Conservation (phyloP, 192 early-diverging fungal species). For the Piromyces sp. region DNA sequence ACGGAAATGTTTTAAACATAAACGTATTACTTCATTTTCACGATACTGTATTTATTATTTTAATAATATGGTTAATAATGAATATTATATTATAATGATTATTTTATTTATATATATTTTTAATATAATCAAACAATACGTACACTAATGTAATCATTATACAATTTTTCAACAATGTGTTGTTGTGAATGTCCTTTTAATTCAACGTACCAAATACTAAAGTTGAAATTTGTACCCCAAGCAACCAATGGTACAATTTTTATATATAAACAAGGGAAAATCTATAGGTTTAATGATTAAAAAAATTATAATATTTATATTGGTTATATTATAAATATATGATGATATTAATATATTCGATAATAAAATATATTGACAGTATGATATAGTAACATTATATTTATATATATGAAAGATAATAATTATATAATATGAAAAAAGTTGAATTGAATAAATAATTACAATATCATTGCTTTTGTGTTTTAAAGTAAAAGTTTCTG, state of each 20-base stretch:
- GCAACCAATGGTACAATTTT: conserved; percentile 83
- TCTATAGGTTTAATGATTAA: conserved; percentile 10
- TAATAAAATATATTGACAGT: too few relatives aligned
- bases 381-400: too few relatives aligned
- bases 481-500: conserved; percentile 72
- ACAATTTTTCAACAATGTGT: conserved; percentile 44
- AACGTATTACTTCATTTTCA: conserved; percentile 59
- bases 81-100: background rate
- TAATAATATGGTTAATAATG: background rate
- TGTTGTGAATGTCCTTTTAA: conserved; percentile 55
- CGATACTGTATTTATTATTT: conserved; percentile 29
- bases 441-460: conserved; percentile 7
- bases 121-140: conserved; percentile 1
- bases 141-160: conserved; percentile 48
- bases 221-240: conserved; percentile 86
- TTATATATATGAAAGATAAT: too few relatives aligned
- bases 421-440: too few relatives aligned
- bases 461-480: conserved; percentile 54
- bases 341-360: too few relatives aligned
- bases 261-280: conserved; percentile 79
- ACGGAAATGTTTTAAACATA: conserved; percentile 80
- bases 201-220: conserved; percentile 89
- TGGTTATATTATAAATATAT: too few relatives aligned
- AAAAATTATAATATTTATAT: too few relatives aligned
- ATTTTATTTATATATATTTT: background rate